phyloP scores from a whole-genome alignment of 2,329 filamentous ascomycete species.

The Clathrospora elynae region DNA sequence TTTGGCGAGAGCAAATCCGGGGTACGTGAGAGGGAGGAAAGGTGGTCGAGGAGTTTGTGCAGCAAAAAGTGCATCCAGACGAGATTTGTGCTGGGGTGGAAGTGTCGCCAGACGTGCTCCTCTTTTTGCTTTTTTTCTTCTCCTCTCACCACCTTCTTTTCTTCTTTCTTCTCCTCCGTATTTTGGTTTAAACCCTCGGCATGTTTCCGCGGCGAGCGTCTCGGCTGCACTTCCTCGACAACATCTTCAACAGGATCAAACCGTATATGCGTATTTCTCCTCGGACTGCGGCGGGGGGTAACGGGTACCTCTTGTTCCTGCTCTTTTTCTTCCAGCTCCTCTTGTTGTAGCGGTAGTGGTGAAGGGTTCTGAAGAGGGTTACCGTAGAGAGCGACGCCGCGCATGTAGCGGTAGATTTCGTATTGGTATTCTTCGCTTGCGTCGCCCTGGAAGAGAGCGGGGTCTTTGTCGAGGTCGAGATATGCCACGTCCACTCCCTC shows the following conservation, averaged over 20 bases:
- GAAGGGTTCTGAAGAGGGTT: constrained; percentile 45
- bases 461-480: constrained; percentile 53
- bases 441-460: constrained; percentile 54
- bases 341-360: background rate
- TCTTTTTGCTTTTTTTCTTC: constrained; percentile 3
- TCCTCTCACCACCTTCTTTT: too few species aligned
- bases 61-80: constrained; percentile 68
- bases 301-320: background rate
- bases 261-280: constrained; percentile 38
- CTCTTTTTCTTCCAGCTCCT: background rate
- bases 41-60: constrained; percentile 57
- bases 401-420: constrained; percentile 62
- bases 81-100: constrained; percentile 65
- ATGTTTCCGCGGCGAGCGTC: constrained; percentile 12
- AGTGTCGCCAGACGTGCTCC: constrained; percentile 55
- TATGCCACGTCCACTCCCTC: constrained; percentile 47
- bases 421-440: constrained; percentile 59
- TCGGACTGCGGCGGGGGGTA: constrained; percentile 30
- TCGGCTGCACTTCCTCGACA: constrained; percentile 6
- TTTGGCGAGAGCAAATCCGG: constrained; percentile 26
- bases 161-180: background rate
- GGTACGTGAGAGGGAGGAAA: constrained; percentile 24
- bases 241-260: constrained; percentile 17
- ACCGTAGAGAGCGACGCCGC: constrained; percentile 51
- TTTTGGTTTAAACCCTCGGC: background rate